phyloP scores from a whole-genome alignment of 108 stramenopile species.

The Cyclostephanos tholiformis region DNA sequence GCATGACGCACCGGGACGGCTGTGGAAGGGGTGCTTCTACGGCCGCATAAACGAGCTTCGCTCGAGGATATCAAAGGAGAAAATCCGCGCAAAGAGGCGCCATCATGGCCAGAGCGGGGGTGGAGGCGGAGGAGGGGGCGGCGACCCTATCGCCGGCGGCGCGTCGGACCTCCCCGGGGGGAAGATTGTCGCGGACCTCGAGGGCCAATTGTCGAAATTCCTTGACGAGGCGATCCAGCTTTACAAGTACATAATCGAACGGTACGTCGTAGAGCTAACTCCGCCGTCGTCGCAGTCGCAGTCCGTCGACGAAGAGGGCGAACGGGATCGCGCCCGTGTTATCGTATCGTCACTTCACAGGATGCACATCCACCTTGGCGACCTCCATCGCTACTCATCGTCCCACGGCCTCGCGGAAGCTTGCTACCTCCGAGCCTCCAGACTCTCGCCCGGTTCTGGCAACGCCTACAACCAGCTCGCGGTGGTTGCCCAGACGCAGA shows the following conservation, averaged over 20 bases:
- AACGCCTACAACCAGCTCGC: constrained; percentile 88
- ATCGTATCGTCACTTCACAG: constrained; percentile 55
- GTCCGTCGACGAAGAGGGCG: constrained; percentile 21
- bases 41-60: constrained; percentile 60
- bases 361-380: constrained; percentile 72
- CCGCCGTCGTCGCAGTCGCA: constrained; percentile 27
- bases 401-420: constrained; percentile 57
- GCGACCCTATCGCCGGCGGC: constrained; percentile 1
- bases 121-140: constrained; percentile 2
- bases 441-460: constrained; percentile 70
- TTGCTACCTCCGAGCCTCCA: constrained; percentile 58
- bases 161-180: constrained; percentile 4
- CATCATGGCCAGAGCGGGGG: background rate
- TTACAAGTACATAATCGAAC: constrained; percentile 65
- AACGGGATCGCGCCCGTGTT: constrained; percentile 14
- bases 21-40: constrained; percentile 85
- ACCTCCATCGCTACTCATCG: constrained; percentile 69
- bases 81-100: constrained; percentile 41
- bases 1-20: constrained; percentile 55
- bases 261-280: constrained; percentile 50
- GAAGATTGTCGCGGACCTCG: constrained; percentile 24
- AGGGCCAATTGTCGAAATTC: constrained; percentile 52
- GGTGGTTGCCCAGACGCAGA: constrained; percentile 73
- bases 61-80: constrained; percentile 48
- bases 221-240: constrained; percentile 68